Conservation (phyloP, 1,284 basidiomycete species). For the Ganoderma lingzhi region DNA sequence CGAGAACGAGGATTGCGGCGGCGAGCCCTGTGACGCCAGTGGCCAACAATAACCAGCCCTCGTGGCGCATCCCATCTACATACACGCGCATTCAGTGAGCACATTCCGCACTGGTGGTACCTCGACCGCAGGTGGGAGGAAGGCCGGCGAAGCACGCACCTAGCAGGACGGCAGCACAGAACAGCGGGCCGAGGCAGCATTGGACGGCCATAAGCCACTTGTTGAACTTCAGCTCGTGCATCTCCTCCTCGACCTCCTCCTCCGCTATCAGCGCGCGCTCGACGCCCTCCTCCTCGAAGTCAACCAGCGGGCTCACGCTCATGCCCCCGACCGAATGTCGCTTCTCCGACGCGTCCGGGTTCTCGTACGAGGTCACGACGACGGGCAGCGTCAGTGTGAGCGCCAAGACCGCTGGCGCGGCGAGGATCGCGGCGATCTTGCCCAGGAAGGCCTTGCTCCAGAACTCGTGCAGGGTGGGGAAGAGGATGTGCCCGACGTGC, state of each 20-base stretch:
- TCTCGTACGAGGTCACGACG: constrained; percentile 71
- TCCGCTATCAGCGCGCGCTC: constrained; percentile 70
- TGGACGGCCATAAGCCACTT: constrained; percentile 86
- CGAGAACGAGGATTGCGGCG: constrained; percentile 62
- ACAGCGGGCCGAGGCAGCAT: constrained; percentile 81
- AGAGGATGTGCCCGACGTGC: constrained; percentile 69
- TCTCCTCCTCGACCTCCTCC: constrained; percentile 68
- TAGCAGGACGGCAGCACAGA: constrained; percentile 78
- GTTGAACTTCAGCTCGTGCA: constrained; percentile 74
- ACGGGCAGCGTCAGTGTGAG: constrained; percentile 94
- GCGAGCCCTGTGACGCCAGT: constrained; percentile 63
- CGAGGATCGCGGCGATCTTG: constrained; percentile 80
- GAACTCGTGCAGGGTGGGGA: constrained; percentile 88
- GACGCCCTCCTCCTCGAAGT: constrained; percentile 76
- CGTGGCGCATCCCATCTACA: constrained; percentile 63
- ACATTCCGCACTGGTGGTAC: not conserved
- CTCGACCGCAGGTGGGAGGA: not conserved
- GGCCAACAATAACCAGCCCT: constrained; percentile 64
- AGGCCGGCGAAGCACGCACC: constrained; percentile 54
- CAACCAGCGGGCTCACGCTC: constrained; percentile 56
- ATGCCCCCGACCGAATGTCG: constrained; percentile 51
- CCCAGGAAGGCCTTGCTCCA: constrained; percentile 76
- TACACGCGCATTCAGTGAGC: not conserved
- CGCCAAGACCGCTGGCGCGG: constrained; percentile 86
- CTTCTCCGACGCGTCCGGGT: constrained; percentile 42